Evolutionary conservation across 2,329 filamentous ascomycete species (phyloP), one percentile per base, ranked within the genome.

Genomic region (Orbilia brochopaga): DNA sequence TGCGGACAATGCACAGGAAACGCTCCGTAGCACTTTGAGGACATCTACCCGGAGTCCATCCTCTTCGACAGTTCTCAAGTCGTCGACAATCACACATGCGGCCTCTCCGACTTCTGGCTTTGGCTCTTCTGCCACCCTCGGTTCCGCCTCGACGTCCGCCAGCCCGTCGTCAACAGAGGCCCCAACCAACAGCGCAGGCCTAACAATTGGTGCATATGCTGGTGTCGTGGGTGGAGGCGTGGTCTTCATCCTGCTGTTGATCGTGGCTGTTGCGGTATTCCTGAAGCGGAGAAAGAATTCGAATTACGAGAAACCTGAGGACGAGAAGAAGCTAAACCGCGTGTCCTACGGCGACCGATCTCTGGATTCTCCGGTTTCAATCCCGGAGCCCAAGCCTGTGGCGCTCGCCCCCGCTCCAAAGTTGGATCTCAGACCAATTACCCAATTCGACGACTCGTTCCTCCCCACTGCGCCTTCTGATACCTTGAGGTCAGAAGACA

Each of bases 201-300:
- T 73, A 19, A 66, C 69, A 24, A 67, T 73, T 32, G 69, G 69
- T 15, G 69, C 69, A 46, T 73, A 73, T 72, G 92, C 91, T 48
- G 94, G 94, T 70, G 85, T 97, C 73, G 91, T 89, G 4, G 87
- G 97, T 78, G 92, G 92, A 77, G 86, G 95, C 53, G 80, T 97
- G 32, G 83, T 88, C 5, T 86, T 85, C 54, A 76, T 96, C 24
- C 85, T 88, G 32, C 79, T 88, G 1, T 78, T 94, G 24, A 85
- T 87, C 30, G 81, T 87, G n/a, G 78, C 90, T 21, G 82, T 90
- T 19, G 88, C 91, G 78, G 87, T 95, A 79, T 79, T 91, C 70
- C 85, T 92, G 78, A 88, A 85, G 75, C 83, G 81, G 76, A 86
- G 87, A 77, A 90, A 88, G 83, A 81, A 85, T 54, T 81, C 85